Conservation (phyloP, 2,329 filamentous ascomycete species). For the Harringtonia lauricola region DNA sequence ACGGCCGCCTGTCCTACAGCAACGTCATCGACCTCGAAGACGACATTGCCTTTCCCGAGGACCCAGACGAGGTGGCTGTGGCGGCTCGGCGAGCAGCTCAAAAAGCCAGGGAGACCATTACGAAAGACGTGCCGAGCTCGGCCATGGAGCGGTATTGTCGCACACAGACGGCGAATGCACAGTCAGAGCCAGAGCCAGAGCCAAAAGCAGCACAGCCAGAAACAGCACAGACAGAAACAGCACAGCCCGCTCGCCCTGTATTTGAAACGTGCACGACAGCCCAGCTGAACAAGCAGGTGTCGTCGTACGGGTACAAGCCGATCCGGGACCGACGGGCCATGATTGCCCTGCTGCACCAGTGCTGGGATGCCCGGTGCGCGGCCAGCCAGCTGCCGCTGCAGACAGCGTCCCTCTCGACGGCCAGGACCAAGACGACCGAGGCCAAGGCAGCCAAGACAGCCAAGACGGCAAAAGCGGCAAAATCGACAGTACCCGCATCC, state of each 20-base stretch:
- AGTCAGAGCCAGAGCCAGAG: too few relatives aligned
- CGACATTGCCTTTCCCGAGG: conserved; percentile 21
- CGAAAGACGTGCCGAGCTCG: too few relatives aligned
- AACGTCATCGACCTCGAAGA: conserved; percentile 50
- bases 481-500: too few relatives aligned
- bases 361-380: conserved; percentile 48
- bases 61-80: conserved; percentile 11
- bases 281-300: conserved; percentile 50
- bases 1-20: conserved; percentile 52
- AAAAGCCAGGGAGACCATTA: too few relatives aligned
- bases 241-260: conserved; percentile 32
- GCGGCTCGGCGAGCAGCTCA: background rate
- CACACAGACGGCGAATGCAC: too few relatives aligned
- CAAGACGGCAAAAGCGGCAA: background rate
- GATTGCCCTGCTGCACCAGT: conserved; percentile 58
- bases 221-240: background rate
- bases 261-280: conserved; percentile 51
- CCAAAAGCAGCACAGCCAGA: too few relatives aligned
- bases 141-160: too few relatives aligned
- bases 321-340: conserved; percentile 57
- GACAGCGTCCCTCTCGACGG: background rate
- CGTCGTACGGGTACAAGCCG: conserved; percentile 60
- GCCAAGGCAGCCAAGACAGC: conserved; percentile 9
- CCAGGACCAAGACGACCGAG: too few relatives aligned
- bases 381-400: background rate